These are phyloP conservation scores for Stromatinia cepivora DNA, from an alignment of 2,329 filamentous ascomycete species.

Conservation along the genomic window DNA sequence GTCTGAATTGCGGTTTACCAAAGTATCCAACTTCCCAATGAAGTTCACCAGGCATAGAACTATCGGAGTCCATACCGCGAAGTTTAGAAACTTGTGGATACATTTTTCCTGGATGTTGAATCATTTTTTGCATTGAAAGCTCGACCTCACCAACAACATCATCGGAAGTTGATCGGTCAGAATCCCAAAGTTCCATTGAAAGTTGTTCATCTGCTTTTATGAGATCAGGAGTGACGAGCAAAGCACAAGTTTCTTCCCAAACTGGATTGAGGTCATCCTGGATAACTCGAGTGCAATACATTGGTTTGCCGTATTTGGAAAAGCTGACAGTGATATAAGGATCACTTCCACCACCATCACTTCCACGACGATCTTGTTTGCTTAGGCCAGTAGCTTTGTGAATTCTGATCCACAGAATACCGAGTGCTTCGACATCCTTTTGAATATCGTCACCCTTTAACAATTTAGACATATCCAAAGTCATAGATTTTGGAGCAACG, in stretches of 20 bases:
- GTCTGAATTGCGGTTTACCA: constrained; percentile 83
- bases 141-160: constrained; percentile 96
- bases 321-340: constrained; percentile 94
- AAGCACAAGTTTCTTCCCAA: constrained; percentile 83
- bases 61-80: constrained; percentile 77
- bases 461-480: constrained; percentile 85
- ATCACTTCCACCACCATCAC: constrained; percentile 83
- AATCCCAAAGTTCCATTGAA: constrained; percentile 94
- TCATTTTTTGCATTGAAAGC: constrained; percentile 89
- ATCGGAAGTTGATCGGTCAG: constrained; percentile 86
- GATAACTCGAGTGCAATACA: constrained; percentile 96
- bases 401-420: constrained; percentile 89
- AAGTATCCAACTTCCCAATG: constrained; percentile 98
- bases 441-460: constrained; percentile 88
- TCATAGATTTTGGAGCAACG: constrained; percentile 92
- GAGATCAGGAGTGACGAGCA: constrained; percentile 83
- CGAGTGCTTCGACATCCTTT: constrained; percentile 83
- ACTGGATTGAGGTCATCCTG: constrained; percentile 91
- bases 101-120: constrained; percentile 91
- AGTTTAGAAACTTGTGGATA: constrained; percentile 85
- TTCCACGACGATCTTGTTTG: constrained; percentile 85
- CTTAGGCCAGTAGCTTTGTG: constrained; percentile 84
- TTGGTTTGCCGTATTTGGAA: constrained; percentile 95
- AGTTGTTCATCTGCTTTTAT: constrained; percentile 93
- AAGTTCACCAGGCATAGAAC: constrained; percentile 86